phyloP scores from a whole-genome alignment of 2,329 filamentous ascomycete genomes.

The Phaeoacremonium minimum region DNA sequence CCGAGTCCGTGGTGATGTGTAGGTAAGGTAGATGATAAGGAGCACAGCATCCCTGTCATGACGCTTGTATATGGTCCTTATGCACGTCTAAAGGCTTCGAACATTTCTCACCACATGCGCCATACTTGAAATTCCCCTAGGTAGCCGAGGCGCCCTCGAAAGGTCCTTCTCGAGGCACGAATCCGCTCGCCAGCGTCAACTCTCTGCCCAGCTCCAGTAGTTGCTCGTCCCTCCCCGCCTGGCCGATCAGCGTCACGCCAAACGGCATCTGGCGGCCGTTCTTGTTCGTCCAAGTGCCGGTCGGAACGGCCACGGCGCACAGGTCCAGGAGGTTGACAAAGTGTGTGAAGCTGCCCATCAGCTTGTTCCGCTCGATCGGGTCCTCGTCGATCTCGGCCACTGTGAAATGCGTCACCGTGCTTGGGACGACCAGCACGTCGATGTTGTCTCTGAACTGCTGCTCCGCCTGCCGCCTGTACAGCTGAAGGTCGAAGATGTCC shows the following conservation, averaged over 20 bases:
- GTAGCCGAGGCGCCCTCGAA: too few relatives aligned
- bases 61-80: too few relatives aligned
- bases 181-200: conserved; percentile 1
- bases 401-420: conserved; percentile 37
- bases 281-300: conserved; percentile 25
- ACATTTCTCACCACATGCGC: too few relatives aligned
- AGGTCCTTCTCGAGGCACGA: too few relatives aligned
- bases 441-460: conserved; percentile 10
- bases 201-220: conserved; percentile 3
- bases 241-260: conserved; percentile 26
- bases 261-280: conserved; percentile 29
- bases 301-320: conserved; percentile 43
- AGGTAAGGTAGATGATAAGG: too few relatives aligned
- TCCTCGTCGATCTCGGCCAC: conserved; percentile 43
- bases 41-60: too few relatives aligned
- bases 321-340: conserved; percentile 54
- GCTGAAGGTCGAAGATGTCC: background rate
- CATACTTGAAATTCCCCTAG: too few relatives aligned
- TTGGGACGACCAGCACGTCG: conserved; percentile 45
- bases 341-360: conserved; percentile 45
- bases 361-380: conserved; percentile 42
- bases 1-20: too few relatives aligned
- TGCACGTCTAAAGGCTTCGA: too few relatives aligned
- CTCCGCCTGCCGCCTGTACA: background rate
- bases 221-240: conserved; percentile 4